phyloP scores from a whole-genome alignment of 2,329 filamentous ascomycete genomes.

The Colletotrichum shisoi region DNA sequence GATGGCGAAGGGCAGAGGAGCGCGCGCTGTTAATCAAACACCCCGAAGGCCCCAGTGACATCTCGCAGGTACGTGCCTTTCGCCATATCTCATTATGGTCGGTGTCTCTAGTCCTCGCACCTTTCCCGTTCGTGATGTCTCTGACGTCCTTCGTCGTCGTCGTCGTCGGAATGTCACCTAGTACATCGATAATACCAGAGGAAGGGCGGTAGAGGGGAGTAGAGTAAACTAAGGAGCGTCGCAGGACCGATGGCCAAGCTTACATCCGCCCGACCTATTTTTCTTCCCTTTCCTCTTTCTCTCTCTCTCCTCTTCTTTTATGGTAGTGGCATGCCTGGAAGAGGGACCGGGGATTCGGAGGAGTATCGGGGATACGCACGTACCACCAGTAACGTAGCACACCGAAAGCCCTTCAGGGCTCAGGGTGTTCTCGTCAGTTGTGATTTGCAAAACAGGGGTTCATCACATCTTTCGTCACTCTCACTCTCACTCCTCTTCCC shows the following conservation, averaged over 20 bases:
- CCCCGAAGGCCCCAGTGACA: background rate
- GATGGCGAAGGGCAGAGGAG: background rate
- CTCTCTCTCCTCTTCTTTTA: background rate
- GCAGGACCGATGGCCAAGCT: too few relatives aligned
- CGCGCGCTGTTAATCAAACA: background rate
- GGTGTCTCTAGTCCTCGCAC: background rate
- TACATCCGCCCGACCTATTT: background rate
- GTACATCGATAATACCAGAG: background rate
- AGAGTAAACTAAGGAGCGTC: background rate
- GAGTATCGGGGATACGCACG: slow-evolving; percentile 25
- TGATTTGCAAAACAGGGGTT: slow-evolving; percentile 25
- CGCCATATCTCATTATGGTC: too few relatives aligned
- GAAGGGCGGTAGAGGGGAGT: background rate
- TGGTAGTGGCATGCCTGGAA: background rate
- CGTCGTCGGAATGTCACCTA: too few relatives aligned
- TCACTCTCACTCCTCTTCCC: background rate
- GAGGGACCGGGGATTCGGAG: background rate
- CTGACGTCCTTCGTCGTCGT: too few relatives aligned
- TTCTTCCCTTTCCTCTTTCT: background rate
- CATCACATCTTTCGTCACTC: slow-evolving; percentile 30
- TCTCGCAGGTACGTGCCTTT: too few relatives aligned
- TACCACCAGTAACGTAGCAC: slow-evolving; percentile 24
- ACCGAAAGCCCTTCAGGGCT: slow-evolving; percentile 26
- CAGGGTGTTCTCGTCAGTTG: background rate
- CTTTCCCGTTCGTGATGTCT: too few relatives aligned